phyloP scores from a whole-genome alignment of 2,329 filamentous ascomycete species.

The Cladosporium halotolerans region DNA sequence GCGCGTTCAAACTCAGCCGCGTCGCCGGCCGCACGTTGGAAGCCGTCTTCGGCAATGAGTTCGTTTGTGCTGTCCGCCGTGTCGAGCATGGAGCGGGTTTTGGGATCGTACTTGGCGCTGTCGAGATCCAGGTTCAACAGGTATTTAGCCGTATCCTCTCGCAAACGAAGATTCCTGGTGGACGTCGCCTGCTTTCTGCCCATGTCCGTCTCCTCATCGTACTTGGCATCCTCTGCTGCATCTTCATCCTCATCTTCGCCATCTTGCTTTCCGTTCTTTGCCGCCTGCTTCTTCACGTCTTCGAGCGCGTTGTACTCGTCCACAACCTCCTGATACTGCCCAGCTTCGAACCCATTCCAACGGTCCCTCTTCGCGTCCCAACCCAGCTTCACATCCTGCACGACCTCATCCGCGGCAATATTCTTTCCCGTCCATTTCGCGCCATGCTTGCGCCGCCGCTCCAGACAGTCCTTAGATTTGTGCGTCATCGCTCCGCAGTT shows the following conservation, averaged over 20 bases:
- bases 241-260: conserved; percentile 64
- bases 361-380: conserved; percentile 98
- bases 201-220: conserved; percentile 96
- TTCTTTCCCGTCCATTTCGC: conserved; percentile 89
- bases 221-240: conserved; percentile 52
- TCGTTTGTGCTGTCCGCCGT: conserved; percentile 71
- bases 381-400: conserved; percentile 78
- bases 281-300: conserved; percentile 52
- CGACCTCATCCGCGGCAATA: conserved; percentile 84
- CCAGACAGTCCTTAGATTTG: conserved; percentile 89
- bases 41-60: conserved; percentile 87
- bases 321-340: conserved; percentile 79
- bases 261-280: conserved; percentile 42
- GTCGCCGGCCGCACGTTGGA: conserved; percentile 81
- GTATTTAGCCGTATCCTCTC: conserved; percentile 97
- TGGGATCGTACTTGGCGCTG: conserved; percentile 95
- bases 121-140: conserved; percentile 90
- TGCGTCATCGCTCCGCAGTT: conserved; percentile 98
- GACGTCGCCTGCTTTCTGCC: conserved; percentile 86
- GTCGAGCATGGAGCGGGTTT: conserved; percentile 86
- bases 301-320: conserved; percentile 86
- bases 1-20: conserved; percentile 88
- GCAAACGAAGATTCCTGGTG: conserved; percentile 80
- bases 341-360: conserved; percentile 95
- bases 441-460: conserved; percentile 78